Evolutionary conservation across 768 basidiomycete genomes (phyloP).

Genomic region (Hericium erinaceus): DNA sequence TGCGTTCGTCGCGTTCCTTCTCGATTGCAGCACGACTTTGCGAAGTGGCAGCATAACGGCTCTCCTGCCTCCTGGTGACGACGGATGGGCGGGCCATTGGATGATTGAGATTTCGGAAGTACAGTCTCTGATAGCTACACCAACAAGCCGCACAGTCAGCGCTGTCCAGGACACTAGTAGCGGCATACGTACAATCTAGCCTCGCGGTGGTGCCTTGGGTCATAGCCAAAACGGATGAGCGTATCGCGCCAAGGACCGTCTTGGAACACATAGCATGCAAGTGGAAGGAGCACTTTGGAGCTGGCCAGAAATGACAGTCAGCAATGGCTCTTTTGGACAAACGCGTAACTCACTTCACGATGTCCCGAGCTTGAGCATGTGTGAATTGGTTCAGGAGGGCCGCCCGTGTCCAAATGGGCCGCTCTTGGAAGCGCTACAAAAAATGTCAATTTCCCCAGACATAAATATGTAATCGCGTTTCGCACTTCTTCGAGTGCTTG

Average conservation of each 20-base stretch:
- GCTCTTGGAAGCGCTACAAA: conserved; percentile 46
- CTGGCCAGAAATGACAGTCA: conserved; percentile 28
- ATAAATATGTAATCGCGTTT: neutral
- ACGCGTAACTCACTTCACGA: conserved; percentile 52
- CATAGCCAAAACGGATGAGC: conserved; percentile 78
- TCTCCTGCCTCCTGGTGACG: conserved; percentile 56
- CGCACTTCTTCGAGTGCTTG: conserved; percentile 45
- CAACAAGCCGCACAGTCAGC: neutral
- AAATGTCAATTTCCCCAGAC: neutral
- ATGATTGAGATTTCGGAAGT: conserved; percentile 83
- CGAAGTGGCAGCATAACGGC: conserved; percentile 18
- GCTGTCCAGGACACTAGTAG: neutral
- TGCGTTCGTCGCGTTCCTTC: conserved; percentile 15
- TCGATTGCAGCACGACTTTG: conserved; percentile 29
- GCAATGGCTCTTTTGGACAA: neutral
- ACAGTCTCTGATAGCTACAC: conserved; percentile 80
- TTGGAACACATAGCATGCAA: conserved; percentile 80
- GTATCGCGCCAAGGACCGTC: conserved; percentile 95
- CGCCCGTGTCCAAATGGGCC: conserved; percentile 86
- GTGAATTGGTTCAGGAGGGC: conserved; percentile 79
- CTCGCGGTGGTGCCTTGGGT: conserved; percentile 66
- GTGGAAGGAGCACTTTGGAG: conserved; percentile 71
- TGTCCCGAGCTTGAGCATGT: conserved; percentile 54
- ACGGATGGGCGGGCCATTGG: conserved; percentile 72
- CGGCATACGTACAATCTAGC: conserved; percentile 59